Conservation (phyloP, 2,329 filamentous ascomycete genomes). For the Ploettnerulaceae sp. region DNA sequence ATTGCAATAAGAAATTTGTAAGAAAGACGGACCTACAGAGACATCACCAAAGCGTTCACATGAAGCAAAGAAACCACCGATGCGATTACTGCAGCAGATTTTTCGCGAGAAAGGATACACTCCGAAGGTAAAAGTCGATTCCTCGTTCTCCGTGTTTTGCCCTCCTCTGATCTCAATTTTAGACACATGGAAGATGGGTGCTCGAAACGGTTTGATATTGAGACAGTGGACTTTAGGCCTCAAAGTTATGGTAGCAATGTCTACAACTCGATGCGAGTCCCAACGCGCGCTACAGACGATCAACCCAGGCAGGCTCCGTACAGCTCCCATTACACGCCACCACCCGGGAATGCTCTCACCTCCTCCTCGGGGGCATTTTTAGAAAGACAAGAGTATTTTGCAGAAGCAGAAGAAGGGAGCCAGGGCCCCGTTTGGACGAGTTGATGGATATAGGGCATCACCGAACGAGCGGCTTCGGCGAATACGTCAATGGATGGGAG, state of each 20-base stretch:
- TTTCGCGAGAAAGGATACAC: conserved; percentile 77
- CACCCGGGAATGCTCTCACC: conserved; percentile 24
- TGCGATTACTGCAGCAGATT: conserved; percentile 66
- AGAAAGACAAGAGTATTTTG: conserved; percentile 25
- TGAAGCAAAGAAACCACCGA: conserved; percentile 63
- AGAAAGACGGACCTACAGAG: conserved; percentile 72
- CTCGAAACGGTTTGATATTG: conserved; percentile 53
- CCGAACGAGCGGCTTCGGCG: neutral
- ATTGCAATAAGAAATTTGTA: conserved; percentile 72
- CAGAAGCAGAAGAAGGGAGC: conserved; percentile 17
- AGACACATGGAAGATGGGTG: conserved; percentile 78
- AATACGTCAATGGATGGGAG: neutral
- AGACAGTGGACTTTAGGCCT: conserved; percentile 32
- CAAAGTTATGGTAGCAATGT: conserved; percentile 23
- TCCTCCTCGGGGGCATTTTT: conserved; percentile 24
- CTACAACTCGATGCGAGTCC: conserved; percentile 18
- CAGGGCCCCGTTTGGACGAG: conserved; percentile 11
- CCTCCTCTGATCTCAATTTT: conserved; percentile 8
- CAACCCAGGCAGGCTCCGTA: conserved; percentile 26
- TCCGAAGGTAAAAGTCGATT: conserved; percentile 71
- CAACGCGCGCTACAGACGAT: conserved; percentile 14
- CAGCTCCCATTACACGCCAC: conserved; percentile 25
- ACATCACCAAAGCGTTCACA: conserved; percentile 64
- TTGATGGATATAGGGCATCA: neutral
- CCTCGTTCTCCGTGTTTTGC: no score